Percentiles rank a stretch among this genome's conserved stretches.
phyloP scores from a whole-genome alignment of 148 eudicot genomes.

The Euryodendron excelsum region DNA sequence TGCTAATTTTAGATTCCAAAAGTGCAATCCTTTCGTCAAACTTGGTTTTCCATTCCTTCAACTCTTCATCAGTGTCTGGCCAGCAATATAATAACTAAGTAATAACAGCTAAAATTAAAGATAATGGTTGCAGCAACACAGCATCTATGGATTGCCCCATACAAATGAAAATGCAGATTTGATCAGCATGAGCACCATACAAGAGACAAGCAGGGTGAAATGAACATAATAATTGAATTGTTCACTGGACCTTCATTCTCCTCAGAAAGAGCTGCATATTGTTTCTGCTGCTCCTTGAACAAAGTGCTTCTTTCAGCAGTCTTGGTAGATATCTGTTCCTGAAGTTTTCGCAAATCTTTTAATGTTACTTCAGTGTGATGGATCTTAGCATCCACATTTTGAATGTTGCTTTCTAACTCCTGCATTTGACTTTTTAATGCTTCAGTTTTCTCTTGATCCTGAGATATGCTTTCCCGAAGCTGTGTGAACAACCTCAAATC shows the following conservation, averaged over 20 bases:
- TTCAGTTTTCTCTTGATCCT: conserved; percentile 79
- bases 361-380: conserved; percentile 55
- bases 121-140: background rate
- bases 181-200: background rate
- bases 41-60: conserved; percentile 71
- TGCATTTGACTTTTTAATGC: conserved; percentile 60
- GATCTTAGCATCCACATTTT: conserved; percentile 64
- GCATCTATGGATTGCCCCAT: background rate
- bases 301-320: conserved; percentile 61
- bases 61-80: conserved; percentile 81
- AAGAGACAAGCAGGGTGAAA: background rate
- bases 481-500: conserved; percentile 29
- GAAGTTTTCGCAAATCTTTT: conserved; percentile 58
- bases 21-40: conserved; percentile 59
- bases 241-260: conserved; percentile 69
- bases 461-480: conserved; percentile 86
- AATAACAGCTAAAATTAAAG: background rate
- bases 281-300: conserved; percentile 50
- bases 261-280: conserved; percentile 52
- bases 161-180: background rate
- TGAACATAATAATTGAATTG: background rate
- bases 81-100: conserved; percentile 15
- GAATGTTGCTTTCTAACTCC: conserved; percentile 57
- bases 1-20: conserved; percentile 48
- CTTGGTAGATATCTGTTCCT: conserved; percentile 58